phyloP scores from a whole-genome alignment of 768 basidiomycete species.

The Russula dissimulans region DNA sequence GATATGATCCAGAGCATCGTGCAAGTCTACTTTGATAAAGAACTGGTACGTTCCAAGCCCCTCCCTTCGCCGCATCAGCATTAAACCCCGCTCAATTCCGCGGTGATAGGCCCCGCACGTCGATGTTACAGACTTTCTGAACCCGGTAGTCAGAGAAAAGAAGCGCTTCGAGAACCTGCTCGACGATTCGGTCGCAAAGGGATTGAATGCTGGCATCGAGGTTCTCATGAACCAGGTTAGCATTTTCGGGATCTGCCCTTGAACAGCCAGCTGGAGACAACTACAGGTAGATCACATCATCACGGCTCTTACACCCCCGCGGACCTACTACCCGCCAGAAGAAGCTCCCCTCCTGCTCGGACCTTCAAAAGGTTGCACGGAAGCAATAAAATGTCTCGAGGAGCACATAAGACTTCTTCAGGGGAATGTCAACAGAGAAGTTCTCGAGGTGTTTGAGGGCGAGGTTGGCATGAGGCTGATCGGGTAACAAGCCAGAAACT shows the following conservation, averaged over 20 bases:
- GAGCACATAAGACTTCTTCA: slow-evolving; percentile 86
- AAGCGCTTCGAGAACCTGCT: slow-evolving; percentile 89
- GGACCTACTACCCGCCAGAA: slow-evolving; percentile 87
- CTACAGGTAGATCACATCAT: slow-evolving; percentile 88
- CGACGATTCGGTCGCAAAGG: slow-evolving; percentile 89
- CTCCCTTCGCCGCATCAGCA: background rate
- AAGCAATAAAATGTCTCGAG: slow-evolving; percentile 82
- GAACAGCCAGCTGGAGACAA: background rate
- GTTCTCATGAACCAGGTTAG: slow-evolving; percentile 88
- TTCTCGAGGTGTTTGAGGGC: slow-evolving; percentile 95
- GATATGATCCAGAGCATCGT: slow-evolving; percentile 98
- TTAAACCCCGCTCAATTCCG: background rate
- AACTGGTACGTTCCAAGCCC: slow-evolving; percentile 49
- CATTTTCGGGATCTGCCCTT: background rate
- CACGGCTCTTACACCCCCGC: slow-evolving; percentile 64
- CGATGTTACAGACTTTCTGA: slow-evolving; percentile 88
- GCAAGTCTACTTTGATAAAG: slow-evolving; percentile 97
- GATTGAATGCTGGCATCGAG: slow-evolving; percentile 91
- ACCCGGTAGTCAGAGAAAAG: slow-evolving; percentile 89
- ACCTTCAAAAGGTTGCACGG: slow-evolving; percentile 80
- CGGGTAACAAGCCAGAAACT: slow-evolving; percentile 18
- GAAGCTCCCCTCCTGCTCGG: slow-evolving; percentile 71
- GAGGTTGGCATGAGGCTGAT: slow-evolving; percentile 80
- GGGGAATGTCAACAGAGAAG: slow-evolving; percentile 92
- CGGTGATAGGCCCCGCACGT: slow-evolving; percentile 65